These are phyloP conservation scores for Penicillium sp. DNA, from an alignment of 2,329 filamentous ascomycete genomes.

Conservation along the genomic window DNA sequence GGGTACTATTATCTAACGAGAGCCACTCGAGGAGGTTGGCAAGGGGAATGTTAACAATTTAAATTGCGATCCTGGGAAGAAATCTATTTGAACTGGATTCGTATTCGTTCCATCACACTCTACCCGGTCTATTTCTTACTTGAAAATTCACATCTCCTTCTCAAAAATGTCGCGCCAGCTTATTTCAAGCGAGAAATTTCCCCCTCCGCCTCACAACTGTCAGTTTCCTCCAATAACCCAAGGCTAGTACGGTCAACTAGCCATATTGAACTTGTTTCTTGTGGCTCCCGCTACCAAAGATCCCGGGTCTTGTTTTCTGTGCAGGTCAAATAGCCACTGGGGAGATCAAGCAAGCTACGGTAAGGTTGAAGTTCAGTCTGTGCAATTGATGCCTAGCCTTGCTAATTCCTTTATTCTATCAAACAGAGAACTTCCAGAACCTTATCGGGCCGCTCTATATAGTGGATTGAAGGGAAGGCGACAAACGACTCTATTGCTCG, in stretches of 20 bases:
- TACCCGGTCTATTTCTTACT: too few species aligned
- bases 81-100: background rate
- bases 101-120: background rate
- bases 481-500: too few species aligned
- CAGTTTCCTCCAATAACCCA: background rate
- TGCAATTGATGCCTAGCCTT: background rate
- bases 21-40: background rate
- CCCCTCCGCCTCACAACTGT: constrained; percentile 51
- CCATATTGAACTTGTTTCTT: background rate
- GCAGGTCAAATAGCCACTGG: constrained; percentile 53
- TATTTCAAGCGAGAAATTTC: constrained; percentile 51
- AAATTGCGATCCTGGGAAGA: background rate
- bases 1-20: background rate
- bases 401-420: background rate
- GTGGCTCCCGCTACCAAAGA: constrained; percentile 44
- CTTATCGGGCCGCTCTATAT: constrained; percentile 6
- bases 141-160: background rate
- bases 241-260: background rate
- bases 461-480: too few species aligned
- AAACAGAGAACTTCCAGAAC: constrained; percentile 47
- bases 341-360: constrained; percentile 51
- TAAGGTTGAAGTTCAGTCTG: constrained; percentile 20
- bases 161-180: constrained; percentile 48
- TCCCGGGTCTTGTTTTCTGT: constrained; percentile 51
- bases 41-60: background rate